These are phyloP conservation scores for Kuraishia ogatae DNA, from an alignment of 805 yeast genomes.

Conservation along the genomic window DNA sequence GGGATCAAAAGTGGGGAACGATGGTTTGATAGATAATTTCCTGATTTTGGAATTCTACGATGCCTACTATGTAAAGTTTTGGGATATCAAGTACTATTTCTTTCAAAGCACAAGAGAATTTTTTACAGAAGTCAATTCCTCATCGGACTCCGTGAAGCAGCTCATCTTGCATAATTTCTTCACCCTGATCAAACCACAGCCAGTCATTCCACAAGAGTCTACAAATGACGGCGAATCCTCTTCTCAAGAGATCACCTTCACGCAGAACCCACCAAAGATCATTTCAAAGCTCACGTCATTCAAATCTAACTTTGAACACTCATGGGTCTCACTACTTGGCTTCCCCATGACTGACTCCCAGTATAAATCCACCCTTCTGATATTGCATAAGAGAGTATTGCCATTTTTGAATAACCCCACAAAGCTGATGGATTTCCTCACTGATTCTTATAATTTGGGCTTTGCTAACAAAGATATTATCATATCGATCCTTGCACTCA, in stretches of 20 bases:
- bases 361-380: slow-evolving; percentile 57
- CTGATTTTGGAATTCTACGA: slow-evolving; percentile 42
- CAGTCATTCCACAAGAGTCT: slow-evolving; percentile 21
- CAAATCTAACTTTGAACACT: slow-evolving; percentile 58
- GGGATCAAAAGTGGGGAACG: slow-evolving; percentile 28
- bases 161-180: slow-evolving; percentile 29
- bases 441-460: slow-evolving; percentile 64
- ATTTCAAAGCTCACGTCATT: slow-evolving; percentile 29
- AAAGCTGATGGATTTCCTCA: slow-evolving; percentile 84
- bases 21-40: slow-evolving; percentile 34
- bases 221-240: slow-evolving; percentile 16
- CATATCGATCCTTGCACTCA: slow-evolving; percentile 60
- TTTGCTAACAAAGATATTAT: slow-evolving; percentile 21
- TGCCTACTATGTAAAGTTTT: slow-evolving; percentile 44
- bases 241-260: slow-evolving; percentile 22
- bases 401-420: slow-evolving; percentile 78
- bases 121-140: slow-evolving; percentile 1
- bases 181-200: slow-evolving; percentile 24
- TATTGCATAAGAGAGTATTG: slow-evolving; percentile 77
- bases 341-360: slow-evolving; percentile 41
- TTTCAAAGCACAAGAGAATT: slow-evolving; percentile 33
- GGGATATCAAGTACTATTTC: slow-evolving; percentile 76
- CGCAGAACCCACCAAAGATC: slow-evolving; percentile 37
- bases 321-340: slow-evolving; percentile 52
- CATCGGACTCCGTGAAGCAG: slow-evolving; percentile 2